Base-by-base conservation (phyloP, 495 filamentous ascomycete species). In the Penicillium argentinense region DNA sequence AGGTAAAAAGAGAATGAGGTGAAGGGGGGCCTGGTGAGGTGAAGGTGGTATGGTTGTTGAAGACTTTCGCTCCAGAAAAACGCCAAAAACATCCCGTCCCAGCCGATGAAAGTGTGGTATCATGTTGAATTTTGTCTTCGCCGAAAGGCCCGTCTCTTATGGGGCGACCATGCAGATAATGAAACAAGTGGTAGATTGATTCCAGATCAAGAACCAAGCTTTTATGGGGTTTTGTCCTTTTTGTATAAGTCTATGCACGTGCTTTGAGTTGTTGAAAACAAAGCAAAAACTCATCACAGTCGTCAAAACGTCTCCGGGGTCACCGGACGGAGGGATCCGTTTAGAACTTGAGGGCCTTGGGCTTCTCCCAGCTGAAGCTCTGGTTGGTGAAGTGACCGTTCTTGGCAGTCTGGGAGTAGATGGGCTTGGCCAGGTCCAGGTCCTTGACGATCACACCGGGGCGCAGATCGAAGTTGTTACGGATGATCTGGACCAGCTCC, bases 331-430 rank as follows among this genome's bases (percentile, higher is more conserved):
- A 58, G 51, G 24, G 40, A 47, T 49, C 43, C 57, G 53, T 57
- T 79, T 95, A 97, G 71, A 86, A 83, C 75, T 86, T 88, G 61
- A 98, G 86, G 54, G 76, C 64, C 89, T 96, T 96, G 59, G 93
- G 92, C 80, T 96, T 83, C 86, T 98, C 93, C 93, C 93, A 98
- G 70, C 76, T 79, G 83, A 97, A 98, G 67, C 76, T 76, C 82
- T 96, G 93, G 87, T 96, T 93, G 73, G 92, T 95, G 78, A 98
- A 98, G 82, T 98, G 93, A 60, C 92, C 93, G 73, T 97, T 97
- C 87, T 96, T 96, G 64, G 93, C 93, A 22, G 93, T 98, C 78
- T 91, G 80, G 84, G 81, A 83, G 85, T 98, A 98, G 81, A 97
- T 96, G 54, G 93, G 93, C 76, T 89, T 88, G 67, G 84, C 81